Evolutionary conservation across 176 grass and related monocot genomes (phyloP).

Genomic region (Poa pratensis): DNA sequence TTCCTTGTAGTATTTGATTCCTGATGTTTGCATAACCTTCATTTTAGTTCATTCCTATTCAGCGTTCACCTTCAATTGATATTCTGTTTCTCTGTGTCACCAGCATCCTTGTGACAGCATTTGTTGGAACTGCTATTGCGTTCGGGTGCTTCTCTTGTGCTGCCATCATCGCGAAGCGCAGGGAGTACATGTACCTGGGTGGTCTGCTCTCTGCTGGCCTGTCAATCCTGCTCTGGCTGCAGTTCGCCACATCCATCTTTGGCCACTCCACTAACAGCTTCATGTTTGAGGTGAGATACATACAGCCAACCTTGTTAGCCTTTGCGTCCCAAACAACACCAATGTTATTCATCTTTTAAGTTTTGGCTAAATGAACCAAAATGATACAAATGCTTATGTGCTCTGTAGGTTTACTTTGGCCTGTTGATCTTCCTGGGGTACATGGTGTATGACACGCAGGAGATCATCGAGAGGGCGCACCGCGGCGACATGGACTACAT

Average conservation of each 20-base stretch:
- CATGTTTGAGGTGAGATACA: slow-evolving; percentile 77
- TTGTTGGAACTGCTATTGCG: slow-evolving; percentile 85
- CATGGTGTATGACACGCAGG: slow-evolving; percentile 51
- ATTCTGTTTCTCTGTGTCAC: background rate
- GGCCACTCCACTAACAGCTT: slow-evolving; percentile 65
- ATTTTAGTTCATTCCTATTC: background rate
- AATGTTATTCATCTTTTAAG: background rate
- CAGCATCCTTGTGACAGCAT: slow-evolving; percentile 85
- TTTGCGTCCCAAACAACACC: background rate
- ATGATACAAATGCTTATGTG: background rate
- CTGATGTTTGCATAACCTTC: background rate
- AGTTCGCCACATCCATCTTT: slow-evolving; percentile 79
- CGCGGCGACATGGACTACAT: slow-evolving; percentile 84
- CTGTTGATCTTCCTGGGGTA: slow-evolving; percentile 31
- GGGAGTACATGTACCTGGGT: slow-evolving; percentile 89
- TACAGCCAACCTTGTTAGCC: background rate
- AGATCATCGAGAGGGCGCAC: slow-evolving; percentile 94
- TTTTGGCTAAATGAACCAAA: background rate
- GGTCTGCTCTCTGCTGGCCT: slow-evolving; percentile 87
- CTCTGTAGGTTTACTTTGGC: slow-evolving; percentile 18
- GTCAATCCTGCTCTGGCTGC: slow-evolving; percentile 84
- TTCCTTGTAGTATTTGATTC: background rate
- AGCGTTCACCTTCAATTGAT: background rate
- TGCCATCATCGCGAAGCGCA: slow-evolving; percentile 73
- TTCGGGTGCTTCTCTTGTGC: slow-evolving; percentile 94